These are phyloP conservation scores for Globomyces pollinis-pini DNA, from an alignment of 192 early-diverging fungal genomes.

Conservation along the genomic window DNA sequence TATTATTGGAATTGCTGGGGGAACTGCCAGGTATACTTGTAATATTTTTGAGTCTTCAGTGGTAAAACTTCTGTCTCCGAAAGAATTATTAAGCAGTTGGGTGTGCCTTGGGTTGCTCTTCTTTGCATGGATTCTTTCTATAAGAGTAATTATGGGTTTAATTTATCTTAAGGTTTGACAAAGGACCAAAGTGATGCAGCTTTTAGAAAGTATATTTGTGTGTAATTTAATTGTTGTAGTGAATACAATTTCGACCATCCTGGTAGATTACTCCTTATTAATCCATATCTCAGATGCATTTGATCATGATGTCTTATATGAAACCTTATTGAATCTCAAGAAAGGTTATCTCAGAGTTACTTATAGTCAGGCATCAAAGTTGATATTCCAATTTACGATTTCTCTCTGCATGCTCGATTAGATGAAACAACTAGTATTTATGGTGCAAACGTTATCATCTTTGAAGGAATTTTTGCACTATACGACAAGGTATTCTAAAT, in stretches of 20 bases:
- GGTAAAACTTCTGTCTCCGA: conserved; percentile 49
- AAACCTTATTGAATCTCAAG: conserved; percentile 68
- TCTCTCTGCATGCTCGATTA: conserved; percentile 48
- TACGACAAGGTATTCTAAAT: conserved; percentile 79
- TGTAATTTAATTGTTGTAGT: too few relatives aligned
- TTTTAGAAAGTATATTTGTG: too few relatives aligned
- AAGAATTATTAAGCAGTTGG: conserved; percentile 41
- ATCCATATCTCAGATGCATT: conserved; percentile 60
- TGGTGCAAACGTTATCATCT: conserved; percentile 92
- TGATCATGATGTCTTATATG: conserved; percentile 69
- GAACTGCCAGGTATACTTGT: conserved; percentile 39
- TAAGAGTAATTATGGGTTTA: too few relatives aligned
- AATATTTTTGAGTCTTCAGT: too few relatives aligned
- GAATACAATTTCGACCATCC: conserved; percentile 94
- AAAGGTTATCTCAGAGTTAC: too few relatives aligned
- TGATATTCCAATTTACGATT: conserved; percentile 87
- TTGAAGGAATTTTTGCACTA: conserved; percentile 97
- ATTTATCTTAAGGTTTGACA: too few relatives aligned
- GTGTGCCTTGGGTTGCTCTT: conserved; percentile 62
- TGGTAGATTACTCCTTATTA: conserved; percentile 1
- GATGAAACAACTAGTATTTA: conserved; percentile 67
- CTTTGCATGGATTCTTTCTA: conserved; percentile 97
- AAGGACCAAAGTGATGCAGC: conserved; percentile 61
- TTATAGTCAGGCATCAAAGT: too few relatives aligned
- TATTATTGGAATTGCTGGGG: conserved; percentile 52